phyloP scores from a whole-genome alignment of 805 yeast species.

The Yarrowia yakushimensis region DNA sequence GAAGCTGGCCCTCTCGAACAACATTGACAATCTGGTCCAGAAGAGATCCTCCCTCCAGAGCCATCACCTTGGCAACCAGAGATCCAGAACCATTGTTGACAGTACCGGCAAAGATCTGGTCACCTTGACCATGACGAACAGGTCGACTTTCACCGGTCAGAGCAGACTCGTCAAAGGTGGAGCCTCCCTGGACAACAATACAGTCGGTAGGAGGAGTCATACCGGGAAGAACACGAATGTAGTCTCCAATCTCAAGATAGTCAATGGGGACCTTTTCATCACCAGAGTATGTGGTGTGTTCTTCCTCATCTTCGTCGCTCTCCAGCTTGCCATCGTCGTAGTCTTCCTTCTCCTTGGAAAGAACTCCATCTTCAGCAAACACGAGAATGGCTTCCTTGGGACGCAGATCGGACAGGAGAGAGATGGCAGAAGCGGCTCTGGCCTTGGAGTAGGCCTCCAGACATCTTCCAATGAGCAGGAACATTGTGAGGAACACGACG shows the following conservation, averaged over 20 bases:
- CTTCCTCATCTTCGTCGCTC: neutral
- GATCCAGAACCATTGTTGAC: conserved; percentile 57
- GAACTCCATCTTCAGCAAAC: neutral
- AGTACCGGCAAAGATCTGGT: conserved; percentile 70
- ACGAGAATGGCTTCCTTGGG: conserved; percentile 49
- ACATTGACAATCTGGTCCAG: conserved; percentile 66
- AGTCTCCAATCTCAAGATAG: conserved; percentile 82
- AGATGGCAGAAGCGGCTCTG: conserved; percentile 63
- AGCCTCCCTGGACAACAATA: conserved; percentile 61
- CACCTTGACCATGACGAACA: conserved; percentile 55
- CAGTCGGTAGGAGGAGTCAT: conserved; percentile 69
- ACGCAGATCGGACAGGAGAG: conserved; percentile 51
- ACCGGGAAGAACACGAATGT: conserved; percentile 46
- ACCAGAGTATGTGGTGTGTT: neutral
- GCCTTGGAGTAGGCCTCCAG: conserved; percentile 64
- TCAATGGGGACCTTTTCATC: conserved; percentile 33
- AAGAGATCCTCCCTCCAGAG: conserved; percentile 61
- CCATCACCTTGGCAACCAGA: conserved; percentile 52
- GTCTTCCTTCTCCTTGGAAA: neutral
- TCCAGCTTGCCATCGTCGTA: neutral
- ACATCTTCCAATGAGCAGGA: conserved; percentile 65
- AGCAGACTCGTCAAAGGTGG: conserved; percentile 86
- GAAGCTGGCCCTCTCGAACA: conserved; percentile 69
- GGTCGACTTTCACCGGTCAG: conserved; percentile 81
- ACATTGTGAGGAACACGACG: conserved; percentile 70